Evolutionary conservation across 164 flowering plant species (phyloP), one percentile per base, ranked within the genome.

Genomic region (Vitis amurensis): DNA sequence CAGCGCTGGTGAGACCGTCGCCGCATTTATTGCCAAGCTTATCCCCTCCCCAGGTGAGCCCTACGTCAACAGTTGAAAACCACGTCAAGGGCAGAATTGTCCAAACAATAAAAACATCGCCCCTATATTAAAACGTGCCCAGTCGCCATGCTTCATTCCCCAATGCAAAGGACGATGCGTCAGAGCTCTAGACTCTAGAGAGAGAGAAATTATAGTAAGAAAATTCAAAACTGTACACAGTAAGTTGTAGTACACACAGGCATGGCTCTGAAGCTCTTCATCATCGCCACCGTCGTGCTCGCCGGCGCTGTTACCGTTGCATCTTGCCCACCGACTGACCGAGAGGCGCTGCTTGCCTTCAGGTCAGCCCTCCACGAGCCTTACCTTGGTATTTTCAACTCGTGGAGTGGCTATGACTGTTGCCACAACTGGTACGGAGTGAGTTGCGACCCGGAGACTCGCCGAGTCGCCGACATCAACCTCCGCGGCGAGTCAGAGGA

Each of bases 401-500:
- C 93, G 1, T 94, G 98, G 98, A 83, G 76, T 4, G 98, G 97
- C 57, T 6, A n/a, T 56, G 89, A 91, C 70, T 94, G 98, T 50
- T 91, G 98, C 77, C 74, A 78, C 65, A 68, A 77, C 52, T 94
- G 98, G 98, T 78, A 89, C 78, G 97, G 98, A 37, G 81, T 94
- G 19, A 83, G 85, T 73, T 94, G 98, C 80, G 97, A 94, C 79
- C 84, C 87, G 16, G 76, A 60, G 9, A 75, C 73, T 9, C 72
- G 65, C 68, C 88, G 85, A 8, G 97, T 94, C 37, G 92, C 89
- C 27, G 98, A 87, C 58, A 80, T 94, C 62, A 88, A 68, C 79
- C 89, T 94, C 49, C 87, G 98, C 0, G 98, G 97, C 60, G 97
- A 92, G 71, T 86, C 97, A 2, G 94, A 92, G 71, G 97, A 92